phyloP scores from a whole-genome alignment of 371 early-diverging fungal genomes.

The Funneliformis caledonium region DNA sequence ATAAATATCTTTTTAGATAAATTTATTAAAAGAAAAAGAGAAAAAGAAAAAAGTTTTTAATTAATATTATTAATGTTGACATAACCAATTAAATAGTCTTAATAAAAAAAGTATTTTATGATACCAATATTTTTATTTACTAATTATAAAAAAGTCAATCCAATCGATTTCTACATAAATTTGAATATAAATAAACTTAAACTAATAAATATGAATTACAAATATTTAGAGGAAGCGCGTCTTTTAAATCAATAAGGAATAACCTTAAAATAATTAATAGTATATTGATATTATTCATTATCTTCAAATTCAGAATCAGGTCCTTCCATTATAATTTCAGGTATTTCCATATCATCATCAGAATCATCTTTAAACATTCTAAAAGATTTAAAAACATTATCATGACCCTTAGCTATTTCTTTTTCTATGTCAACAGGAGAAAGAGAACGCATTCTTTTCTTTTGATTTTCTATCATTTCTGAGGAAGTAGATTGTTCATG shows the following conservation, averaged over 20 bases:
- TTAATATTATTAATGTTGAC: neutral
- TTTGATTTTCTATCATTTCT: neutral
- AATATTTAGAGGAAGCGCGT: no score
- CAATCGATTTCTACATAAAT: no score
- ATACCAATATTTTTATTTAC: no score
- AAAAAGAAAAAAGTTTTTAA: neutral
- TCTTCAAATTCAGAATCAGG: conserved; percentile 36
- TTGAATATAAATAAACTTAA: no score
- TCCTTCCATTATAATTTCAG: conserved; percentile 28
- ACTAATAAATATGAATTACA: no score
- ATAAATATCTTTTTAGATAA: neutral
- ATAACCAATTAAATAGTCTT: neutral
- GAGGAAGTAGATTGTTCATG: neutral
- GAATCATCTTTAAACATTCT: conserved; percentile 2
- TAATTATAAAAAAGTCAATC: no score
- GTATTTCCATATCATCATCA: conserved; percentile 29
- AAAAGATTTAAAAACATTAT: neutral
- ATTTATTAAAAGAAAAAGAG: neutral
- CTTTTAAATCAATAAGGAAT: no score
- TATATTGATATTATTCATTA: neutral
- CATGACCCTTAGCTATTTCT: neutral
- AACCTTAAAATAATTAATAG: no score
- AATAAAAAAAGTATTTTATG: no score
- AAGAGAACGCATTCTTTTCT: neutral
- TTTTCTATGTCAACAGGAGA: neutral